phyloP scores from a whole-genome alignment of 2,329 filamentous ascomycete species.

The Colletotrichum euphorbiae region DNA sequence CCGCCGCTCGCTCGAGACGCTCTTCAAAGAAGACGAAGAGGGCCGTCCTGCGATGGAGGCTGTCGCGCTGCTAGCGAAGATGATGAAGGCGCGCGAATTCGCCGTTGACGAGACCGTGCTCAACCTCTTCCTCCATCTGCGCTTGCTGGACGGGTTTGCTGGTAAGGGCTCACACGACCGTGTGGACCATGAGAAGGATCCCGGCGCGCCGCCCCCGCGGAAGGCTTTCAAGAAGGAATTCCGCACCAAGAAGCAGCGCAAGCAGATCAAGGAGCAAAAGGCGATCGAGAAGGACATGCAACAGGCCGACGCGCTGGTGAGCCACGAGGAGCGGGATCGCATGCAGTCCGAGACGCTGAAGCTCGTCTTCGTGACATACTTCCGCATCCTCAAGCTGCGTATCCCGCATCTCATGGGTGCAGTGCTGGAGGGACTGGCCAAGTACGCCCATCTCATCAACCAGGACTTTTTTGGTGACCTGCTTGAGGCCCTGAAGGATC shows the following conservation, averaged over 20 bases:
- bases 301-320: conserved; percentile 89
- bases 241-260: conserved; percentile 87
- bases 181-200: conserved; percentile 67
- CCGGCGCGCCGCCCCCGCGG: conserved; percentile 39
- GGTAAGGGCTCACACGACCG: conserved; percentile 83
- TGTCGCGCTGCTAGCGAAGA: conserved; percentile 86
- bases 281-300: conserved; percentile 92
- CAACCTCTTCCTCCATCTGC: conserved; percentile 90
- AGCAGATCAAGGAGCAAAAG: conserved; percentile 86
- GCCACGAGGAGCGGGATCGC: conserved; percentile 90
- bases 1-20: conserved; percentile 78
- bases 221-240: conserved; percentile 86
- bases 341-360: conserved; percentile 97
- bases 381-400: conserved; percentile 89
- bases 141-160: conserved; percentile 87
- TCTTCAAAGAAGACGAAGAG: conserved; percentile 91
- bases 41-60: conserved; percentile 89
- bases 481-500: conserved; percentile 91
- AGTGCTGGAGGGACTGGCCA: conserved; percentile 91
- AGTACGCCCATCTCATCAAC: conserved; percentile 97
- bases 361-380: conserved; percentile 94
- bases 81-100: conserved; percentile 93
- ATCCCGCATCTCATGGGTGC: conserved; percentile 92
- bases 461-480: conserved; percentile 99
- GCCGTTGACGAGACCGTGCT: conserved; percentile 85